Evolutionary conservation across 257 asterid species (phyloP), one percentile per base, ranked within the genome.

Genomic region (Leptodermis oblonga): DNA sequence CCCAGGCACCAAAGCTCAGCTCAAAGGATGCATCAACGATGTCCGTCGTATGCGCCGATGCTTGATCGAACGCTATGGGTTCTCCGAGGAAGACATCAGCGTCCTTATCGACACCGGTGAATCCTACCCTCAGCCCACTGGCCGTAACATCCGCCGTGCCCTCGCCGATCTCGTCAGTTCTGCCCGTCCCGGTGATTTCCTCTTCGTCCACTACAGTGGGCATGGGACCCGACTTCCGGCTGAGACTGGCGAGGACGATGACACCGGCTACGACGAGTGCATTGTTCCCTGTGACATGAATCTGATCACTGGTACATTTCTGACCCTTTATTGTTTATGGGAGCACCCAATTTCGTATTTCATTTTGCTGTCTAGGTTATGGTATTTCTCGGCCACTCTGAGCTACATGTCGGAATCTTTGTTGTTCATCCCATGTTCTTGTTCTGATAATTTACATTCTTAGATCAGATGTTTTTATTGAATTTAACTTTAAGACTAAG

Each of bases 191-290:
- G 95, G 98, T 0, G 98, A 92, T 62, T 76, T 68, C 65, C 84
- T 93, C 62, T 93, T 93, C 76, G 95, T 93, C 7, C 98, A 93
- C 81, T 93, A 93, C 72, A 93, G 98, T 51, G 98, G 98, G 68
- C 98, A 93, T 70, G 98, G 98, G 5, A 93, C 98, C 10, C 92
- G 98, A 48, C 89, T 93, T 2, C 98, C 98, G 25, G 98, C 98
- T 51, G 98, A 93, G 83, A 90, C 95, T 28, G 98, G 98, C 49
- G 98, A 92, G 86, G 92, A 88, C 33, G 98, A 93, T 49, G 98
- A 93, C 67, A 93, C 98, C 48, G 98, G 98, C 74, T 93, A 79
- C 56, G 98, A 90, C 61, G 98, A 93, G 79, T 93, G 97, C 76
- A 88, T 93, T 78, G 98, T 93, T 62, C 97, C 98, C 59, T 76